These are phyloP conservation scores for Corymbia citriodora DNA, from an alignment of 441 rosid genomes.

Conservation along the genomic window DNA sequence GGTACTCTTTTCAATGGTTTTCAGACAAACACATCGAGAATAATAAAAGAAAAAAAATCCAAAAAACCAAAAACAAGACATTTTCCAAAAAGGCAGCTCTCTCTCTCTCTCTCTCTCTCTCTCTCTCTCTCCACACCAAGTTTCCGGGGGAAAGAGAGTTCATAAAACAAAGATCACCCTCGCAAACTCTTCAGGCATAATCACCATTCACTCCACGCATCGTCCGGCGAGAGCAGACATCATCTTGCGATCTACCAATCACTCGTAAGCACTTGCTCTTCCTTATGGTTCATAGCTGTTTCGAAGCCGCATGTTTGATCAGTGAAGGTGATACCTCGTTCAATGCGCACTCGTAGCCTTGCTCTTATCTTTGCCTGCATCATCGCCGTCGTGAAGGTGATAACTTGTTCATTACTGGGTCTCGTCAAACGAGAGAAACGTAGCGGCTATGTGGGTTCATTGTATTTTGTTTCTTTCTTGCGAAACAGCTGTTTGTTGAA, in stretches of 20 bases:
- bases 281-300: neutral
- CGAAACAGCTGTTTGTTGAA: constrained; percentile 22
- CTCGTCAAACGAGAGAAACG: neutral
- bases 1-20: neutral
- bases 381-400: neutral
- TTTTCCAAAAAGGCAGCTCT: neutral
- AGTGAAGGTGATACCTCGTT: neutral
- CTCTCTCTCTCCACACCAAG: neutral
- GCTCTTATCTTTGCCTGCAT: neutral
- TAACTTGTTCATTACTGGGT: neutral
- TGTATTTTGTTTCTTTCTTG: neutral
- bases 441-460: neutral
- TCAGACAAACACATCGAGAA: neutral
- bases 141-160: neutral
- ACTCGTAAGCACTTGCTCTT: neutral
- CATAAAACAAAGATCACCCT: neutral
- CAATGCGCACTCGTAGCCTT: neutral
- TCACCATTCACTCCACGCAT: neutral
- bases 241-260: neutral
- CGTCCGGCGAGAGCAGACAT: neutral
- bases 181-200: neutral
- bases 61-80: neutral
- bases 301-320: neutral
- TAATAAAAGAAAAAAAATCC: neutral
- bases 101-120: neutral